These are phyloP conservation scores for Tetrahymena elliotti DNA, from an alignment of 73 alveolate genomes.

Conservation along the genomic window DNA sequence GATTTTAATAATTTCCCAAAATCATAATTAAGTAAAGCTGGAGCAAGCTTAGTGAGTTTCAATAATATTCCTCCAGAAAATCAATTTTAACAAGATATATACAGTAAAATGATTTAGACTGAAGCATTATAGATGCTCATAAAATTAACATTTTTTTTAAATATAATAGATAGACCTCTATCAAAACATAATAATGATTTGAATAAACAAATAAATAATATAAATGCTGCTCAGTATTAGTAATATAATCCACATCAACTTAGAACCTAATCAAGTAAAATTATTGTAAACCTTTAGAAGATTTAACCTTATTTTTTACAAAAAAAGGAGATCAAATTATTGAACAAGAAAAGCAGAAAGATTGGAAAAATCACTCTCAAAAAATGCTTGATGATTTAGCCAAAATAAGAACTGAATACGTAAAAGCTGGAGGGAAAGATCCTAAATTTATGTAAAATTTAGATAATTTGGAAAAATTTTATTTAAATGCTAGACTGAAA, in stretches of 20 bases:
- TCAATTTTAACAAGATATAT: neutral
- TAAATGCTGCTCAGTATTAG: neutral
- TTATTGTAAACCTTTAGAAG: neutral
- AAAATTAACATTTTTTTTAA: neutral
- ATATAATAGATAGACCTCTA: neutral
- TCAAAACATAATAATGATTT: neutral
- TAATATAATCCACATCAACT: neutral
- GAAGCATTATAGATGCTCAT: no score
- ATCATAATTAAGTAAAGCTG: neutral
- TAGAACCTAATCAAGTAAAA: neutral
- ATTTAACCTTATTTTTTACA: neutral
- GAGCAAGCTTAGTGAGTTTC: neutral
- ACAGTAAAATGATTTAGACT: neutral
- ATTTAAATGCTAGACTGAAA: constrained; percentile 7
- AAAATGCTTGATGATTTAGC: constrained; percentile 15
- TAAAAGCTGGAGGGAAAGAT: constrained; percentile 40
- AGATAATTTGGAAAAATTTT: constrained; percentile 23
- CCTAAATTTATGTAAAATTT: constrained; percentile 17
- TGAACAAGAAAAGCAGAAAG: constrained; percentile 16
- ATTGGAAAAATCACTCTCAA: constrained; percentile 6
- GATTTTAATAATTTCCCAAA: neutral
- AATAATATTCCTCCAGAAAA: neutral
- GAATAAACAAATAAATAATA: neutral
- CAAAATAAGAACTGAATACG: constrained; percentile 15
- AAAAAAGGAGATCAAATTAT: constrained; percentile 16